Conservation (phyloP, 805 yeast genomes). For the Metschnikowia bowlesiae region DNA sequence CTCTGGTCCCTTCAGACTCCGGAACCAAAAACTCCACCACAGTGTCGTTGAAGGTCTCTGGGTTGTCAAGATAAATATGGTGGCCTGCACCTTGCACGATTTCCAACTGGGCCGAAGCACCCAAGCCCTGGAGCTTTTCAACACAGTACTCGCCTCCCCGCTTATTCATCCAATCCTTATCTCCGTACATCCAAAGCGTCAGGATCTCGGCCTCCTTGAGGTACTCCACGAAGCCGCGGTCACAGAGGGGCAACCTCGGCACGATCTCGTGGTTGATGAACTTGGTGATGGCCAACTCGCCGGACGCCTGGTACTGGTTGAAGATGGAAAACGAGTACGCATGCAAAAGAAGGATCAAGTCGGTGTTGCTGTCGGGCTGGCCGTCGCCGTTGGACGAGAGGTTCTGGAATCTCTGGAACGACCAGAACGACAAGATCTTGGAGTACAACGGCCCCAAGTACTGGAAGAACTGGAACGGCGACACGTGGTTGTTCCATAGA, state of each 20-base stretch:
- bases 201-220: constrained; percentile 21
- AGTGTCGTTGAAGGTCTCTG: constrained; percentile 25
- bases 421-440: constrained; percentile 39
- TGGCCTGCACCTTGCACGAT: constrained; percentile 37
- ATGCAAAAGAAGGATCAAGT: constrained; percentile 33
- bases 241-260: constrained; percentile 37
- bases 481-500: constrained; percentile 35
- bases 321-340: constrained; percentile 39
- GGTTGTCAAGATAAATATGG: constrained; percentile 41
- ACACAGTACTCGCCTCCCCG: constrained; percentile 34
- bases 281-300: constrained; percentile 41
- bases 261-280: constrained; percentile 38
- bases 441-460: constrained; percentile 37
- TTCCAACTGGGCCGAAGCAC: constrained; percentile 16
- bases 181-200: constrained; percentile 37
- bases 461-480: constrained; percentile 39
- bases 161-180: constrained; percentile 42
- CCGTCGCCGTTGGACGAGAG: constrained; percentile 17
- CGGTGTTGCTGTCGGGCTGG: constrained; percentile 6
- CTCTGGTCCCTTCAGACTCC: too few relatives aligned
- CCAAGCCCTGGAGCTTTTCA: constrained; percentile 20
- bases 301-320: constrained; percentile 41
- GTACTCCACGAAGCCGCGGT: constrained; percentile 33
- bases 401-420: constrained; percentile 35
- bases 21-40: constrained; percentile 22